Base-by-base conservation (phyloP, 441 rosid genomes). In the Mallotus repandus region DNA sequence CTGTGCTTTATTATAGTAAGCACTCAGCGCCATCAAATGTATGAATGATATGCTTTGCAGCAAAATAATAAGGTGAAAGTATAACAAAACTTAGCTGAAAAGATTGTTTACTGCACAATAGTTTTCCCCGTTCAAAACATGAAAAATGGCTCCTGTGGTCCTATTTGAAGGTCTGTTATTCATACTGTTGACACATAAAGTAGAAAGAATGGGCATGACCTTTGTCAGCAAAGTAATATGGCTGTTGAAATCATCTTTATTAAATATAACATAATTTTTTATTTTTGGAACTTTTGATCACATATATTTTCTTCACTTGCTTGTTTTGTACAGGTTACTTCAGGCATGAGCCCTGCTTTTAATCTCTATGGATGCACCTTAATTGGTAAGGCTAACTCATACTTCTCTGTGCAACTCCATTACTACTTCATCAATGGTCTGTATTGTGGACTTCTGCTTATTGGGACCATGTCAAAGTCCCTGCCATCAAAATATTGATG, bases 281-380 rank as follows among this genome's bases (percentile, higher is more conserved):
- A 3, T 9, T 13, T 3, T 9, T 8, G 10, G 0, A 25, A 13
- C 18, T 25, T 35, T 35, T 10, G 72, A 53, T 54, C 22, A 11
- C 10, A 25, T 25, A 57, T 38, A 50, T 64, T 66, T 68, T 61
- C 29, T 61, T 66, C 54, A 45, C 56, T 64, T 4, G 45, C 46
- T 75, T 63, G 77, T 5, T 12, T 46, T 48, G 2, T 73, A 14
- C 80, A 92, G 96, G 93, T 92, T 68, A 88, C 97, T 65, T 93
- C 98, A 52, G 95, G 97, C 75, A 93, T 93, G 95, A 91, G 94
- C 82, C 97, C 97, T 62, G 87, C 85, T 66, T 91, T 93, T 83
- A 93, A 89, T 81, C 90, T 80, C 32, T 88, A 89, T 78, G 97
- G 95, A 69, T 91, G 95, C 83, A 89, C 97, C 8, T 83, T 93